These are phyloP conservation scores for Neofusicoccum parvum DNA, from an alignment of 2,329 filamentous ascomycete genomes.

Conservation along the genomic window DNA sequence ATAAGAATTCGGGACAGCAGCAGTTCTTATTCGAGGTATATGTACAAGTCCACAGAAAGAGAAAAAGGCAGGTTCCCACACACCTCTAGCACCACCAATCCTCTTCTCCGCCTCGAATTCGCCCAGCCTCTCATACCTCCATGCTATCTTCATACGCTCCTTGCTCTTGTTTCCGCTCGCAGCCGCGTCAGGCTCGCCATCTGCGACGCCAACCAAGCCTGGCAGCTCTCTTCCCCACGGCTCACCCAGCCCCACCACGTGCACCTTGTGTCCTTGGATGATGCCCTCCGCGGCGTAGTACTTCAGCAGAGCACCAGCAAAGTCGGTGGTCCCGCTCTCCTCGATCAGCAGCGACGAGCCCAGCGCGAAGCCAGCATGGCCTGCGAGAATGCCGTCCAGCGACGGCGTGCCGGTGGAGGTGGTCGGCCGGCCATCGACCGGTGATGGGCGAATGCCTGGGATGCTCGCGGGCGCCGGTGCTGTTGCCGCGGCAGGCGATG, in stretches of 20 bases:
- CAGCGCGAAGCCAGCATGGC: conserved; percentile 81
- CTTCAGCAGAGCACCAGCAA: conserved; percentile 77
- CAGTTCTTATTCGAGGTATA: conserved; percentile 17
- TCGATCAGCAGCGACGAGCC: conserved; percentile 80
- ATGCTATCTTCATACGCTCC: conserved; percentile 98
- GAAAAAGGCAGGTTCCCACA: conserved; percentile 32
- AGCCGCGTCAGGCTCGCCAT: conserved; percentile 37
- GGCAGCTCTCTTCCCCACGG: conserved; percentile 83
- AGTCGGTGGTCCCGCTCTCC: conserved; percentile 92
- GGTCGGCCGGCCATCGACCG: conserved; percentile 81
- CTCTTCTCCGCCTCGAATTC: conserved; percentile 61
- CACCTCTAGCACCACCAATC: conserved; percentile 61
- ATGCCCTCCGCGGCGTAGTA: conserved; percentile 95
- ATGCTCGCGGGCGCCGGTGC: conserved; percentile 28
- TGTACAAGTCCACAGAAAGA: conserved; percentile 18
- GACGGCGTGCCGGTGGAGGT: conserved; percentile 90
- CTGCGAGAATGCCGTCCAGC: conserved; percentile 80
- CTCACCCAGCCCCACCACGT: conserved; percentile 79
- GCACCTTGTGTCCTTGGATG: conserved; percentile 85
- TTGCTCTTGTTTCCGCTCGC: conserved; percentile 42
- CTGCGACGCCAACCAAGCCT: conserved; percentile 61
- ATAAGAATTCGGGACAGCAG: not conserved
- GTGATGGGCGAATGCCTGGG: conserved; percentile 75
- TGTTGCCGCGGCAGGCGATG: conserved; percentile 16
- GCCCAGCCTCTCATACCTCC: conserved; percentile 88